Evolutionary conservation across 2,329 filamentous ascomycete species (phyloP), one percentile per base, ranked within the genome.

Genomic region (Clathrospora elynae): DNA sequence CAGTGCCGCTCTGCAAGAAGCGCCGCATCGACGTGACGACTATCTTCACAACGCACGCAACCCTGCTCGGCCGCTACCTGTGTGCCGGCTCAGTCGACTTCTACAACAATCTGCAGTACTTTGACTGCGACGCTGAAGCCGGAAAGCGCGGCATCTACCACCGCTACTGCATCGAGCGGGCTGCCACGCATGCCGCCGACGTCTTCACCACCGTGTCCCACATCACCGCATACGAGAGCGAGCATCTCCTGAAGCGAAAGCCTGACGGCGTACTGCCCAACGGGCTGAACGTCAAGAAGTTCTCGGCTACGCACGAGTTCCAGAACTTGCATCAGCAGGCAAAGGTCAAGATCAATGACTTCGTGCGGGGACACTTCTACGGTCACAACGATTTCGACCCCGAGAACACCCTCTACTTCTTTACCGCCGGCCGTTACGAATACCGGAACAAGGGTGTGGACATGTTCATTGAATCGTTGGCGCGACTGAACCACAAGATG

Each of bases 121-220:
- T 99, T 66, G 92, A 99, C 67, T 90, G 96, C 19, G 93, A 99
- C 69, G 85, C 90, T 5, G 93, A 99, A 73, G 93, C 93, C 12
- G 93, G 93, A 49, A 97, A 96, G 79, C 88, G 93, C 63, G 93
- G 93, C 45, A 97, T 99, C 70, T 99, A 97, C 76, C 93, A 99
- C 75, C 80, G 93, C 47, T 97, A 97, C 77, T 97, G 93, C 75
- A 95, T 99, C 64, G 93, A 99, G 75, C 86, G 93, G 53, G 92
- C 89, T 32, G 89, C 92, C 14, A 86, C 93, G 13, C 93, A 99
- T 70, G 82, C 90, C 5, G 88, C 87, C 57, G 93, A 99, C 73
- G 93, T 99, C 62, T 97, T 99, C 75, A 99, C 93, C 14, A 99
- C 93, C 1, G 93, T 99, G 47, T 97, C 92, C 12, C 93, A 97